These are phyloP conservation scores for Fusarium sp. DNA, from an alignment of 2,329 filamentous ascomycete species.

Conservation along the genomic window DNA sequence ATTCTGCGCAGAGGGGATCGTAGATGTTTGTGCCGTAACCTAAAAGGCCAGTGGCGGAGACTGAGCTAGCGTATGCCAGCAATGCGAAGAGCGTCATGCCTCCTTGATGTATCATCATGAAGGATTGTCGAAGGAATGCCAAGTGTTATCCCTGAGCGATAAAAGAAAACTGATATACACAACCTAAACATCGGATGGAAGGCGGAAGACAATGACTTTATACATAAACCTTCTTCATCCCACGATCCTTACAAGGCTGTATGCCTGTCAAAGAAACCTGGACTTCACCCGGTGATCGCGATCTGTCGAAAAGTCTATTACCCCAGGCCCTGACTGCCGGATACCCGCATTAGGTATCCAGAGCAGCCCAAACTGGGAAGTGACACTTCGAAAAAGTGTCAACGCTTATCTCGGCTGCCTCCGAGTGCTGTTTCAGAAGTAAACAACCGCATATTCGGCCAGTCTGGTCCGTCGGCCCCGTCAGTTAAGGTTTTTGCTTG, in stretches of 20 bases:
- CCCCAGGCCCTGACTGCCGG: neutral
- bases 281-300: neutral
- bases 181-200: neutral
- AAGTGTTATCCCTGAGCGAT: neutral
- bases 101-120: neutral
- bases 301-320: neutral
- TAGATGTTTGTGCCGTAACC: constrained; percentile 1
- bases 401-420: neutral
- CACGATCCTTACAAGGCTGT: neutral
- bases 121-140: neutral
- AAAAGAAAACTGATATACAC: neutral
- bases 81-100: neutral
- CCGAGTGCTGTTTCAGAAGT: neutral
- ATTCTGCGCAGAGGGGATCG: constrained; percentile 15
- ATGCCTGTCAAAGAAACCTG: neutral
- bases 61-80: neutral
- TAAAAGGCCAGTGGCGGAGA: neutral
- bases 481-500: constrained; percentile 1
- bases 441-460: neutral
- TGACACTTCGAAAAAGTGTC: neutral
- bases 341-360: neutral
- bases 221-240: constrained; percentile 1
- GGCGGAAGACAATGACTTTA: neutral
- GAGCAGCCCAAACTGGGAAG: neutral
- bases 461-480: constrained; percentile 2